Percentiles rank a stretch among this genome's conserved stretches.
Evolutionary conservation across 768 basidiomycete genomes (phyloP).

Genomic region (Podaxis mareebaensis): DNA sequence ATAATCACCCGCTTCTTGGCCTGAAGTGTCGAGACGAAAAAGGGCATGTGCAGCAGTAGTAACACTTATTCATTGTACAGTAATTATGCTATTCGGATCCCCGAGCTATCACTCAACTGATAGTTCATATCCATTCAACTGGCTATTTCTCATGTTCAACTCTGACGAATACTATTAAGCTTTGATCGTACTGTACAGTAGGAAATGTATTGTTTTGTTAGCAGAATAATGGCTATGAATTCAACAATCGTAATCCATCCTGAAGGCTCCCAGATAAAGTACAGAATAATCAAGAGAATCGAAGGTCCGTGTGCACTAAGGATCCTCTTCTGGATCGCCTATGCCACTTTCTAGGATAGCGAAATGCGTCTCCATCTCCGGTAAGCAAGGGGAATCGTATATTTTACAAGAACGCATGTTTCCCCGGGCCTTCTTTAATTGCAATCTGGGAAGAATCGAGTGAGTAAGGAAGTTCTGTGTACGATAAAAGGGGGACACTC

Average conservation of each 20-base stretch:
- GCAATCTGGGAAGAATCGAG: conserved; percentile 52
- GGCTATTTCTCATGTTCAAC: conserved; percentile 24
- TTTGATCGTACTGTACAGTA: conserved; percentile 21
- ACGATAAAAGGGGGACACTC: conserved; percentile 19
- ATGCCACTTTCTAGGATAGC: conserved; percentile 91
- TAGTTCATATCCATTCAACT: conserved; percentile 48
- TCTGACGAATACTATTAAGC: neutral
- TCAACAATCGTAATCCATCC: conserved; percentile 1
- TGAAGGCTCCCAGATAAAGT: conserved; percentile 4
- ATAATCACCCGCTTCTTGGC: conserved; percentile 88
- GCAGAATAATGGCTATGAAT: conserved; percentile 1
- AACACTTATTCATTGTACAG: conserved; percentile 20
- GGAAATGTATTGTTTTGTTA: conserved; percentile 8
- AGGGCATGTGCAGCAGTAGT: conserved; percentile 32
- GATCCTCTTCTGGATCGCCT: conserved; percentile 91
- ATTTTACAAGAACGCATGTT: conserved; percentile 95
- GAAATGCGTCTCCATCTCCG: conserved; percentile 95
- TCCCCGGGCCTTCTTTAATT: conserved; percentile 90
- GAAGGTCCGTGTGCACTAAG: conserved; percentile 33
- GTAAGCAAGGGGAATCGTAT: conserved; percentile 96
- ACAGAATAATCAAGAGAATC: conserved; percentile 11
- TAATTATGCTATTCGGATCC: conserved; percentile 23
- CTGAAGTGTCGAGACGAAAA: conserved; percentile 29
- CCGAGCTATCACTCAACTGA: conserved; percentile 37
- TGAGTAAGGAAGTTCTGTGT: conserved; percentile 7